Conservation (phyloP, 148 eudicot species). For the Bassia scoparia region DNA sequence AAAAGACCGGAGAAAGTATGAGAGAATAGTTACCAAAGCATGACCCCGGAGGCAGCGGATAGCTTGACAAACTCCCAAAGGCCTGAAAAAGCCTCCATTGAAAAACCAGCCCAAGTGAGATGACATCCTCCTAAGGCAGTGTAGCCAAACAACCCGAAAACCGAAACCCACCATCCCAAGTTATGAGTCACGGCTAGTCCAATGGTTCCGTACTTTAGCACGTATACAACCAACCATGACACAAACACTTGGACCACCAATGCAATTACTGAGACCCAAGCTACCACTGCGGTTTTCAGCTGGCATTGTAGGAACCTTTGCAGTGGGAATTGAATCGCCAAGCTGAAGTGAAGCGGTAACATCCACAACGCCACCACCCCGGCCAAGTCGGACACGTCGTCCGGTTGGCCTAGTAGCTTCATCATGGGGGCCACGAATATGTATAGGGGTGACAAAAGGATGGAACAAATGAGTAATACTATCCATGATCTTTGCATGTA, state of each 20-base stretch:
- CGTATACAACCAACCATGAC: conserved; percentile 39
- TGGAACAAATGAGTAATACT: conserved; percentile 33
- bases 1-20: too few relatives aligned
- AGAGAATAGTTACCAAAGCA: conserved; percentile 40
- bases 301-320: conserved; percentile 57
- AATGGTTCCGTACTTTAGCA: conserved; percentile 32
- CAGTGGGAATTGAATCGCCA: conserved; percentile 48
- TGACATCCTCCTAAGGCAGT: conserved; percentile 45
- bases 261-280: conserved; percentile 38
- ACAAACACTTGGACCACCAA: conserved; percentile 32
- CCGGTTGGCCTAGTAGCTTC: conserved; percentile 44
- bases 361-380: conserved; percentile 38
- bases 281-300: conserved; percentile 36
- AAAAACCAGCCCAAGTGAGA: conserved; percentile 49
- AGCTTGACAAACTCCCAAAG: conserved; percentile 52
- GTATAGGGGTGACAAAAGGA: conserved; percentile 36
- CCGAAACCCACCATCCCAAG: conserved; percentile 49
- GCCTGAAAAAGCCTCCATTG: conserved; percentile 48
- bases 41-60: conserved; percentile 47
- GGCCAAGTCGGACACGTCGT: conserved; percentile 39
- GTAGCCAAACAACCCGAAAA: conserved; percentile 37
- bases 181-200: conserved; percentile 34
- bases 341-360: conserved; percentile 51
- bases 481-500: conserved; percentile 61
- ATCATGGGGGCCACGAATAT: conserved; percentile 39